These are phyloP conservation scores for Debaryomyces robertsiae DNA, from an alignment of 1,139 yeast species.

Conservation along the genomic window DNA sequence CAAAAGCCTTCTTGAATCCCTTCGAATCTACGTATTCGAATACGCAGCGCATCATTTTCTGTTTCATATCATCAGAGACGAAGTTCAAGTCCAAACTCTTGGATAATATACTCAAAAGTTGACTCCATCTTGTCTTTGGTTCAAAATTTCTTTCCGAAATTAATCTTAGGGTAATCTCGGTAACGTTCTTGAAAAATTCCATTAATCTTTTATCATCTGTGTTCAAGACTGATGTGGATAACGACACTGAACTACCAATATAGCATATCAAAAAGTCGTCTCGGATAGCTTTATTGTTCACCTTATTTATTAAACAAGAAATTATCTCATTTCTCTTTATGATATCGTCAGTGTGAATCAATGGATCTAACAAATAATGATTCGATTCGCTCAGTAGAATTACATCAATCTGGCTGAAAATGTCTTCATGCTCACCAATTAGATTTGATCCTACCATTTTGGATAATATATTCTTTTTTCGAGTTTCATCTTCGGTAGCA, in stretches of 20 bases:
- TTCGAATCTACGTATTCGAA: slow-evolving; percentile 18
- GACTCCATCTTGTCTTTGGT: slow-evolving; percentile 17
- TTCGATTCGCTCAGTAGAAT: slow-evolving; percentile 19
- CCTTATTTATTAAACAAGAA: slow-evolving; percentile 19
- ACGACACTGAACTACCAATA: slow-evolving; percentile 25
- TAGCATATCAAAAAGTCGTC: slow-evolving; percentile 25
- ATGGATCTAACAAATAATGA: slow-evolving; percentile 26
- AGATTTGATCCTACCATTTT: slow-evolving; percentile 24
- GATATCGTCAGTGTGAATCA: slow-evolving; percentile 17
- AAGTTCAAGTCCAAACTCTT: slow-evolving; percentile 11
- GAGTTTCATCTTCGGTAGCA: background rate
- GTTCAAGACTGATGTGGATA: slow-evolving; percentile 3
- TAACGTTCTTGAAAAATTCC: slow-evolving; percentile 5
- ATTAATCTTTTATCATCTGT: background rate
- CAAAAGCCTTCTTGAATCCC: slow-evolving; percentile 26
- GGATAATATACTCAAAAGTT: slow-evolving; percentile 18
- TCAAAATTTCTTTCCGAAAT: slow-evolving; percentile 4
- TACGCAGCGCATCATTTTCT: slow-evolving; percentile 12
- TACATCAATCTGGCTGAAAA: slow-evolving; percentile 18
- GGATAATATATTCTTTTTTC: slow-evolving; percentile 11
- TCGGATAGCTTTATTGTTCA: slow-evolving; percentile 14
- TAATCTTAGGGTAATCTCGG: slow-evolving; percentile 5
- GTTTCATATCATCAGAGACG: slow-evolving; percentile 8
- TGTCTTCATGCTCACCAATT: slow-evolving; percentile 22
- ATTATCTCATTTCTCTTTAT: slow-evolving; percentile 15